phyloP scores from a whole-genome alignment of 31 red algal species.

The Endocladia muricata region DNA sequence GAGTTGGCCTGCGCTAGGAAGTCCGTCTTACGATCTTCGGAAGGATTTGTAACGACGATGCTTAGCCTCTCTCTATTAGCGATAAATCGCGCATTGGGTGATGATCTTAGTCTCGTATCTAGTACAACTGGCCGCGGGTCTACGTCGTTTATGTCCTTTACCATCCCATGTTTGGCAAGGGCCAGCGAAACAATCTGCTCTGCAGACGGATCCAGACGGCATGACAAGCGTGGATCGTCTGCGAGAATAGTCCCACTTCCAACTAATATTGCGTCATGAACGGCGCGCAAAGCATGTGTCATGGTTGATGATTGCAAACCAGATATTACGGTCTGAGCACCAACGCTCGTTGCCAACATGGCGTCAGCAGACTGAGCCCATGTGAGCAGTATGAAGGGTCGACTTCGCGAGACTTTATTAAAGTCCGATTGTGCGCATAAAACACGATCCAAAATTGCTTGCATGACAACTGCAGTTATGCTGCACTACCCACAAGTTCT shows the following conservation, averaged over 20 bases:
- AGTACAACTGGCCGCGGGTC: slow-evolving; percentile 41
- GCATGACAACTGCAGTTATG: slow-evolving; percentile 11
- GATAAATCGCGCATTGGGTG: neutral
- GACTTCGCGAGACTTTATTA: neutral
- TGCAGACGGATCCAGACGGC: slow-evolving; percentile 41
- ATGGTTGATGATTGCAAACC: slow-evolving; percentile 45
- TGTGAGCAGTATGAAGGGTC: slow-evolving; percentile 65
- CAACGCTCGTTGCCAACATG: slow-evolving; percentile 35
- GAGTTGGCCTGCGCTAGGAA: neutral
- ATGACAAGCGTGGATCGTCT: slow-evolving; percentile 85
- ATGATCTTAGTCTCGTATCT: slow-evolving; percentile 39
- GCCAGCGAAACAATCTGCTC: neutral
- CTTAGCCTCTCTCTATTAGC: neutral
- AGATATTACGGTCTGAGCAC: slow-evolving; percentile 46
- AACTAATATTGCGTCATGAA: slow-evolving; percentile 84
- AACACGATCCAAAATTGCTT: neutral
- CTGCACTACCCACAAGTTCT: too few species aligned
- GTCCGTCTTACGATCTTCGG: neutral
- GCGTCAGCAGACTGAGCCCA: slow-evolving; percentile 91
- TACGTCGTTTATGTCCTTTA: neutral
- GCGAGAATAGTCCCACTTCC: slow-evolving; percentile 69
- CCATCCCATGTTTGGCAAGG: neutral
- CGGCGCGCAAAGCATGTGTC: slow-evolving; percentile 83
- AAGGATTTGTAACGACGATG: neutral
- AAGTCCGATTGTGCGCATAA: neutral